These are phyloP conservation scores for Parathielavia appendiculata DNA, from an alignment of 495 filamentous ascomycete genomes.

Conservation along the genomic window DNA sequence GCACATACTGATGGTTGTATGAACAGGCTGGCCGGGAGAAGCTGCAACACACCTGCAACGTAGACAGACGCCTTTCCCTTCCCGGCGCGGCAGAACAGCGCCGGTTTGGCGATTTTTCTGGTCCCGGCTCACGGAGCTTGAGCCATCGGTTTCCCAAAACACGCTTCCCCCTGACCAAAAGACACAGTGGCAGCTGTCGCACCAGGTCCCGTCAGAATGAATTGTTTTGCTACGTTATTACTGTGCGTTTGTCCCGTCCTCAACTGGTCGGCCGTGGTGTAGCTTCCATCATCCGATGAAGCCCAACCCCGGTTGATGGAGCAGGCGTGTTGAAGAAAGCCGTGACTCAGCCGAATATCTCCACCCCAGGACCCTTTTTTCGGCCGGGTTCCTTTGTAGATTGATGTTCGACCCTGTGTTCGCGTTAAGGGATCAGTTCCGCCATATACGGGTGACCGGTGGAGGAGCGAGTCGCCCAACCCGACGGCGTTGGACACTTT, in stretches of 20 bases:
- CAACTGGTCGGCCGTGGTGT: neutral
- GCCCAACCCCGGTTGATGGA: neutral
- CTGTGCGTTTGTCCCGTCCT: neutral
- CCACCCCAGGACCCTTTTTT: constrained; percentile 4
- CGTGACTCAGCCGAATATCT: constrained; percentile 9
- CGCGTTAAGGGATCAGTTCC: neutral
- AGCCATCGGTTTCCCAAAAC: neutral
- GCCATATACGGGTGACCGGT: neutral
- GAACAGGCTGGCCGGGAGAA: neutral
- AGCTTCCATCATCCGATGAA: neutral
- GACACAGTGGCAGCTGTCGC: neutral
- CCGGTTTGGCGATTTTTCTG: constrained; percentile 4
- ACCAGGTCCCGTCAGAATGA: neutral
- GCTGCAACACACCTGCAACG: neutral
- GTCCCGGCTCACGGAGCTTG: constrained; percentile 6
- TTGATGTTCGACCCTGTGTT: neutral
- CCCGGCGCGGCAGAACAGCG: neutral
- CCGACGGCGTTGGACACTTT: neutral
- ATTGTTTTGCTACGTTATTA: neutral
- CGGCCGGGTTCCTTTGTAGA: neutral
- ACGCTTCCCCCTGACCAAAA: neutral
- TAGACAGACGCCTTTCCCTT: constrained; percentile 6
- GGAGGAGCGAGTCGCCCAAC: neutral
- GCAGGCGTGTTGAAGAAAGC: neutral
- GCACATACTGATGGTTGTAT: neutral